Conservation (phyloP, 116 monocot genomes). For the Papilionanthe hybrid region DNA sequence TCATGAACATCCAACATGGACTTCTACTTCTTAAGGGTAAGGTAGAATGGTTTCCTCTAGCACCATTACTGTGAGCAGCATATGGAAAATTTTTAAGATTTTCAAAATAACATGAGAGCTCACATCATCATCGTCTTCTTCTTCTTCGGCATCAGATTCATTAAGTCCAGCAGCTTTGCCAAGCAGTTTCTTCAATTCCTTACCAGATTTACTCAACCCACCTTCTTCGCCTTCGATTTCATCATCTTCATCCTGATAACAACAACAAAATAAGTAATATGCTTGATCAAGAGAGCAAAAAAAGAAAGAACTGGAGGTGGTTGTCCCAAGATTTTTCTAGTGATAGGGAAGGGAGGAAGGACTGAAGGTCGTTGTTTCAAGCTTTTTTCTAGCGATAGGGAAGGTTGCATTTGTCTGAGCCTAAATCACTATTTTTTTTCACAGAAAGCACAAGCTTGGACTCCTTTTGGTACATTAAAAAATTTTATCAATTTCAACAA, state of each 20-base stretch:
- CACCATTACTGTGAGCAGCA: background rate
- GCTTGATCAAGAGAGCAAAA: background rate
- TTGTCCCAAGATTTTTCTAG: no score
- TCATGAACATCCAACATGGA: background rate
- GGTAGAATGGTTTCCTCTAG: constrained; percentile 1
- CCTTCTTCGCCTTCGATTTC: constrained; percentile 84
- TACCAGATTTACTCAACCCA: constrained; percentile 94
- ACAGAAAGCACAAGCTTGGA: background rate
- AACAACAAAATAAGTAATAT: background rate
- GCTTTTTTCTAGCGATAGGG: background rate
- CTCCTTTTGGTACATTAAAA: background rate
- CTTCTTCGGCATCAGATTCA: constrained; percentile 84
- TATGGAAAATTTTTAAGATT: background rate
- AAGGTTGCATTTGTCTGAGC: background rate
- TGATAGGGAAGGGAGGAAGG: background rate
- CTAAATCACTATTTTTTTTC: background rate
- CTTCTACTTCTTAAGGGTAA: background rate
- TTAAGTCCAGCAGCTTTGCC: constrained; percentile 78
- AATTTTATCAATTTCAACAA: background rate
- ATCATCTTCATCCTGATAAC: constrained; percentile 86
- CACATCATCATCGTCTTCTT: constrained; percentile 81
- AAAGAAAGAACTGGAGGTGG: background rate
- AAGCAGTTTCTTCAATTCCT: constrained; percentile 95
- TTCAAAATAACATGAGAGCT: constrained; percentile 10
- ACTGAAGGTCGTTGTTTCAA: background rate